These are phyloP conservation scores for Fusarium sororula DNA, from an alignment of 2,329 filamentous ascomycete genomes.

Conservation along the genomic window DNA sequence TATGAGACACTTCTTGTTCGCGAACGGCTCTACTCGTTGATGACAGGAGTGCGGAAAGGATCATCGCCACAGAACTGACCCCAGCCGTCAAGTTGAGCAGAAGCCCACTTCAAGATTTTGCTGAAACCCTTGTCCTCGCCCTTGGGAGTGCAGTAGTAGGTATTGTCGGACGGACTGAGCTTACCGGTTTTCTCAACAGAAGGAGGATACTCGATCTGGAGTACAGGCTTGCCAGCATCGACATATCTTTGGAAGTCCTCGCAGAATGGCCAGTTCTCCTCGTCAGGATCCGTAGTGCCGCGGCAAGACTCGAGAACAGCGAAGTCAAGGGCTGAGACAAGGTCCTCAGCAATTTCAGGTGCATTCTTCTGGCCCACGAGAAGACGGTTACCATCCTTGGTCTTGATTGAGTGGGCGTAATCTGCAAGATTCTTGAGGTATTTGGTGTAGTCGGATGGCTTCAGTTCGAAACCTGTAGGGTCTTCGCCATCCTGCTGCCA, in stretches of 20 bases:
- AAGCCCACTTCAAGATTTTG: conserved; percentile 47
- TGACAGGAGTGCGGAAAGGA: conserved; percentile 40
- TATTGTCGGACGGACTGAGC: conserved; percentile 38
- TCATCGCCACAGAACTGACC: conserved; percentile 43
- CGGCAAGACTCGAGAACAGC: conserved; percentile 50
- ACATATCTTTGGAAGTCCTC: conserved; percentile 44
- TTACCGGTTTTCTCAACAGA: conserved; percentile 38
- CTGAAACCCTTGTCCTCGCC: conserved; percentile 45
- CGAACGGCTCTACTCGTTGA: conserved; percentile 20
- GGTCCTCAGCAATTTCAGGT: conserved; percentile 37
- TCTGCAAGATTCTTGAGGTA: conserved; percentile 44
- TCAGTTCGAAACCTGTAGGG: conserved; percentile 44
- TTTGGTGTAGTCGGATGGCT: conserved; percentile 40
- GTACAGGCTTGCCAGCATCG: conserved; percentile 44
- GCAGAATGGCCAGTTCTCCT: conserved; percentile 41
- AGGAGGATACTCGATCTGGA: conserved; percentile 48
- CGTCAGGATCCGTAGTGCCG: conserved; percentile 32
- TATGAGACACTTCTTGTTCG: neutral
- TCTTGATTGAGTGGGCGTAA: conserved; percentile 43
- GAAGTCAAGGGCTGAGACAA: conserved; percentile 45
- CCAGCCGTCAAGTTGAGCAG: conserved; percentile 46
- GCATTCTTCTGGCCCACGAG: conserved; percentile 50
- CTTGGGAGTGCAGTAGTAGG: conserved; percentile 39
- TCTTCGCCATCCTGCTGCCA: conserved; percentile 42
- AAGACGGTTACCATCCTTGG: conserved; percentile 35